Base-by-base conservation (phyloP, 1,284 basidiomycete species). In the Cutaneotrichosporon daszewskae region DNA sequence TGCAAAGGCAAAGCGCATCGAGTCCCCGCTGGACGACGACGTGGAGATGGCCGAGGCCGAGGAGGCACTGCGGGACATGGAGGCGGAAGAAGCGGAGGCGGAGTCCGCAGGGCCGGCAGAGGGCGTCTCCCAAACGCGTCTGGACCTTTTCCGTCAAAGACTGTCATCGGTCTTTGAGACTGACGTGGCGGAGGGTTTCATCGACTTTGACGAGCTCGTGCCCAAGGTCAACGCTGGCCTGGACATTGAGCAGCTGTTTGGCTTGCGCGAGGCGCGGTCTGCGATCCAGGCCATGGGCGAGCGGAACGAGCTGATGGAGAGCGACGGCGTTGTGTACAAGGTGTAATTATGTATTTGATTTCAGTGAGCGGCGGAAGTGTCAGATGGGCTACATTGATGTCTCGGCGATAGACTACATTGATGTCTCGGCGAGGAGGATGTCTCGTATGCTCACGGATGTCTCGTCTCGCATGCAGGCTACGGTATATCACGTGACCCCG, bases 281-380 rank as follows among this genome's bases (percentile, higher is more conserved):
- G 83, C 84, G 33, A 83, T 85, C 45, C 75, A 81, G 52, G 71
- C 74, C 35, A 96, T 97, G 92, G 77, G 81, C 40, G 82, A 85
- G 32, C 77, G 77, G 19, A 86, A 91, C 58, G 84, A 92, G 68
- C 74, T 96, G 55, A 90, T 96, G 87, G 78, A 89, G 57, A 82
- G 82, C 47, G 86, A 85, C 32, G 85, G 82, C 20, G 79, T 84
- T 42, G 77, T 90, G 43, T 71, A 71, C 55, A 65, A 65, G 51
- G 58, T 72, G 13, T 69, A 66, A 42, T 26, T 32, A n/a, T n/a
- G 16, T 36, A 24, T 18, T 35, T 33, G n/a, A n/a, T n/a, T n/a
- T n/a, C n/a, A n/a, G n/a, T n/a, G n/a, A n/a, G n/a, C n/a, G n/a
- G n/a, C n/a, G n/a, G n/a, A n/a, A n/a, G n/a, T n/a, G n/a, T n/a